These are phyloP conservation scores for Miscanthus sacchariflorus DNA, from an alignment of 202 grass and related monocot genomes.

Conservation along the genomic window DNA sequence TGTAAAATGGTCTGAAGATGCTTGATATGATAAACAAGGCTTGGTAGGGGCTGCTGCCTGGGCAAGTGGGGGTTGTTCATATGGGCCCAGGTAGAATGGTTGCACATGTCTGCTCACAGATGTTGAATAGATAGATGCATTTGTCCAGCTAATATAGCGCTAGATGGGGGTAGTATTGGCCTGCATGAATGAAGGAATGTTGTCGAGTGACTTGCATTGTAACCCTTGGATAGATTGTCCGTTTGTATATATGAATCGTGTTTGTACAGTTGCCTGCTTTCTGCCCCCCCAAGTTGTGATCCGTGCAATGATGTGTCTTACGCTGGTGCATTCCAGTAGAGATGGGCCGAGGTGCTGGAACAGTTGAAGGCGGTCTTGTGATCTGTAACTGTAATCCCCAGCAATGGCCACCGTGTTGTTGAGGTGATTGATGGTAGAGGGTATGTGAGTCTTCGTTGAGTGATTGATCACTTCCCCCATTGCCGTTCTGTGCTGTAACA, in stretches of 20 bases:
- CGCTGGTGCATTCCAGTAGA: too few relatives aligned
- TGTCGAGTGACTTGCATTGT: constrained; percentile 38
- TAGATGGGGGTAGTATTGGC: constrained; percentile 44
- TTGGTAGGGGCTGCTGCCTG: constrained; percentile 52
- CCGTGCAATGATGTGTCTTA: too few relatives aligned
- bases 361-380: too few relatives aligned
- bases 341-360: too few relatives aligned
- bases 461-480: background rate
- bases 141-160: constrained; percentile 55
- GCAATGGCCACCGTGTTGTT: background rate
- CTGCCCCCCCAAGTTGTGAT: too few relatives aligned
- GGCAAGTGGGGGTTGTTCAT: constrained; percentile 68
- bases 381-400: background rate
- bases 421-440: background rate
- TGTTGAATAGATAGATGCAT: constrained; percentile 53
- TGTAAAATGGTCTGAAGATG: constrained; percentile 69
- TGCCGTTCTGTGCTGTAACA: background rate
- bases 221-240: constrained; percentile 34
- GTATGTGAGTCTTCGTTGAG: background rate
- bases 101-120: constrained; percentile 49
- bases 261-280: too few relatives aligned
- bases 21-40: constrained; percentile 82
- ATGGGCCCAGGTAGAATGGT: constrained; percentile 49
- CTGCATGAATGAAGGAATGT: constrained; percentile 37
- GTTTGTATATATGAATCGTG: constrained; percentile 49